These are phyloP conservation scores for Spiromastix sp. DNA, from an alignment of 2,329 filamentous ascomycete species.

Conservation along the genomic window DNA sequence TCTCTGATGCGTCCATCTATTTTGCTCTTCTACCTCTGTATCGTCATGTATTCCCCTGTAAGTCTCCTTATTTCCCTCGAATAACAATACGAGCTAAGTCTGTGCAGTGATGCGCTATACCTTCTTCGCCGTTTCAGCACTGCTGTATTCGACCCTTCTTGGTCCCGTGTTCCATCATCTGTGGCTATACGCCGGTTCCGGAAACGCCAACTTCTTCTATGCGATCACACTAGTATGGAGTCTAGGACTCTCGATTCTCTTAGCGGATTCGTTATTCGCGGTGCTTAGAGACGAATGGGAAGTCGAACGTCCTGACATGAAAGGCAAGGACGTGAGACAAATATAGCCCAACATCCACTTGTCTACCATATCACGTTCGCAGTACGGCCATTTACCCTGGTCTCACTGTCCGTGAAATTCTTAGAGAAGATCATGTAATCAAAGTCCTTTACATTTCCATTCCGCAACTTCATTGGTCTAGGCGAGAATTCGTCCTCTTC, in stretches of 20 bases:
- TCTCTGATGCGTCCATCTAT: constrained; percentile 81
- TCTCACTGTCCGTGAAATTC: constrained; percentile 15
- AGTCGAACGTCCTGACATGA: constrained; percentile 78
- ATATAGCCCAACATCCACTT: constrained; percentile 43
- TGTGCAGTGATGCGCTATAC: constrained; percentile 74
- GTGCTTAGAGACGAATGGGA: constrained; percentile 90
- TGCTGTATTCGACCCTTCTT: constrained; percentile 79
- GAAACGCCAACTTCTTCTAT: constrained; percentile 99
- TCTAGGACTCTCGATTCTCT: constrained; percentile 71
- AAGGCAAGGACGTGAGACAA: constrained; percentile 76
- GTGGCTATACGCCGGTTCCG: constrained; percentile 96
- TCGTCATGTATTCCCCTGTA: constrained; percentile 77
- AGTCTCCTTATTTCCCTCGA: constrained; percentile 23
- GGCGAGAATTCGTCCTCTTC: constrained; percentile 44
- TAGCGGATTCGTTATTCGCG: constrained; percentile 82
- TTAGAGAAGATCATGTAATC: constrained; percentile 47
- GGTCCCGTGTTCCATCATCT: constrained; percentile 94
- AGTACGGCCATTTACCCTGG: constrained; percentile 1
- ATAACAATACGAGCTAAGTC: constrained; percentile 20
- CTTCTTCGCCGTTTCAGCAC: constrained; percentile 70
- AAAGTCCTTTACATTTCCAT: constrained; percentile 38
- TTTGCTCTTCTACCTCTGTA: constrained; percentile 74
- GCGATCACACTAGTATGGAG: constrained; percentile 99
- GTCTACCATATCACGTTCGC: neutral
- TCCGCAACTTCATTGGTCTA: constrained; percentile 36